phyloP scores from a whole-genome alignment of 73 alveolate species.

The Loxodes magnus region DNA sequence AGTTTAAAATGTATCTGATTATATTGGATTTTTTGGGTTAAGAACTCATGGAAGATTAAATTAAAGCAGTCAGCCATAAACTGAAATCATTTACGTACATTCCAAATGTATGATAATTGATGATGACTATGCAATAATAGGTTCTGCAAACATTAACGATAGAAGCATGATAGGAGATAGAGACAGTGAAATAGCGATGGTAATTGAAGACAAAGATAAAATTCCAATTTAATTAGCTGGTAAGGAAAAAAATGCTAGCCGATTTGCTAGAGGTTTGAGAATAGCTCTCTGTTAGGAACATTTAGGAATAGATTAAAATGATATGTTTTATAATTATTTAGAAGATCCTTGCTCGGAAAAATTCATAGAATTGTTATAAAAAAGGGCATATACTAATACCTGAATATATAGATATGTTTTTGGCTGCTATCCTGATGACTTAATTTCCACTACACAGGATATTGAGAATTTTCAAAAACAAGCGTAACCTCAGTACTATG shows the following conservation, averaged over 20 bases:
- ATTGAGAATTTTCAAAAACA: constrained; percentile 13
- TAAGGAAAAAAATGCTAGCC: constrained; percentile 8
- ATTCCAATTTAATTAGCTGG: constrained; percentile 17
- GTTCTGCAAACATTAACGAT: constrained; percentile 91
- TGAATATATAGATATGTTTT: constrained; percentile 51
- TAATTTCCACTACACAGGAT: constrained; percentile 22
- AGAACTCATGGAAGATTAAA: constrained; percentile 69
- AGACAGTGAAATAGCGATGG: constrained; percentile 77
- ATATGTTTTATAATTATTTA: too few species aligned
- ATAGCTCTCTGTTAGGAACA: constrained; percentile 62
- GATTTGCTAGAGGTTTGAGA: constrained; percentile 31
- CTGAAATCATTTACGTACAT: constrained; percentile 81
- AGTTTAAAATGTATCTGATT: constrained; percentile 58
- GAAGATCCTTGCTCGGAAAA: constrained; percentile 57
- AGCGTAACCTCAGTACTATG: constrained; percentile 9
- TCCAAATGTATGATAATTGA: constrained; percentile 83
- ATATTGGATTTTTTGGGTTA: constrained; percentile 68
- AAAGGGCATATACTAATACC: constrained; percentile 52
- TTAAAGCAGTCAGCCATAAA: constrained; percentile 42
- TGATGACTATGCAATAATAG: constrained; percentile 66
- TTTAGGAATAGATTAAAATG: constrained; percentile 37
- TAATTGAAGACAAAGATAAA: constrained; percentile 27
- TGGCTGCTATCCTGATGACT: constrained; percentile 77
- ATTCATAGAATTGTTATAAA: constrained; percentile 31
- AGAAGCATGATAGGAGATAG: constrained; percentile 81